A percentile compares a stretch with the other conserved stretches of the same genome.
These are phyloP conservation scores for Apostasia shenzhenica DNA, from an alignment of 106 monocot species.

Conservation along the genomic window DNA sequence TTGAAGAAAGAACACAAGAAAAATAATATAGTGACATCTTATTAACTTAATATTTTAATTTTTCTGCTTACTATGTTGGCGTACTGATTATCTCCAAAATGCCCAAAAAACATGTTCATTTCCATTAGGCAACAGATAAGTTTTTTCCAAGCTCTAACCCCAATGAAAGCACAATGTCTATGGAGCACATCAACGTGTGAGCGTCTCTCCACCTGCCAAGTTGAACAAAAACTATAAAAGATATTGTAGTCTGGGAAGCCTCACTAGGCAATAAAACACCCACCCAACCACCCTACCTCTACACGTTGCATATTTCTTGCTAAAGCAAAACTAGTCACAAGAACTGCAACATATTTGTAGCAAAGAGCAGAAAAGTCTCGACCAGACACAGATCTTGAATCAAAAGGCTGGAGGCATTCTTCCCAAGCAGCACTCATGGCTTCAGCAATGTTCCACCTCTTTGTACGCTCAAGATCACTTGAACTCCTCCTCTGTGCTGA, in stretches of 20 bases:
- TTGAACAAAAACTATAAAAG: slow-evolving; percentile 5
- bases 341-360: slow-evolving; percentile 81
- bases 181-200: slow-evolving; percentile 55
- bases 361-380: slow-evolving; percentile 75
- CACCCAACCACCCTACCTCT: slow-evolving; percentile 49
- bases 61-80: slow-evolving; percentile 3
- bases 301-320: slow-evolving; percentile 78
- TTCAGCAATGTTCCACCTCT: slow-evolving; percentile 85
- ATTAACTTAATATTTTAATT: not conserved
- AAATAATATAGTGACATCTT: not conserved
- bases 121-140: slow-evolving; percentile 75
- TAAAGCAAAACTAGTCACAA: slow-evolving; percentile 81
- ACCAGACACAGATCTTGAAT: slow-evolving; percentile 61
- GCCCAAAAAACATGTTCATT: slow-evolving; percentile 68
- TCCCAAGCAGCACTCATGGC: slow-evolving; percentile 94
- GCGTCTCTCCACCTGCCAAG: slow-evolving; percentile 77
- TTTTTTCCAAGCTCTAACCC: slow-evolving; percentile 70
- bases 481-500: slow-evolving; percentile 85
- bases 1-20: slow-evolving; percentile 1
- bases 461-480: slow-evolving; percentile 74
- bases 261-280: not conserved
- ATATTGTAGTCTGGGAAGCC: not conserved
- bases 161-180: slow-evolving; percentile 37
- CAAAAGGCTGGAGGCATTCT: slow-evolving; percentile 67
- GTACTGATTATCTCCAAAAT: slow-evolving; percentile 33